A percentile compares a stretch with the other conserved stretches of the same genome.
Evolutionary conservation across 1,284 basidiomycete genomes (phyloP).

Genomic region (Microbotryum scabiosae): DNA sequence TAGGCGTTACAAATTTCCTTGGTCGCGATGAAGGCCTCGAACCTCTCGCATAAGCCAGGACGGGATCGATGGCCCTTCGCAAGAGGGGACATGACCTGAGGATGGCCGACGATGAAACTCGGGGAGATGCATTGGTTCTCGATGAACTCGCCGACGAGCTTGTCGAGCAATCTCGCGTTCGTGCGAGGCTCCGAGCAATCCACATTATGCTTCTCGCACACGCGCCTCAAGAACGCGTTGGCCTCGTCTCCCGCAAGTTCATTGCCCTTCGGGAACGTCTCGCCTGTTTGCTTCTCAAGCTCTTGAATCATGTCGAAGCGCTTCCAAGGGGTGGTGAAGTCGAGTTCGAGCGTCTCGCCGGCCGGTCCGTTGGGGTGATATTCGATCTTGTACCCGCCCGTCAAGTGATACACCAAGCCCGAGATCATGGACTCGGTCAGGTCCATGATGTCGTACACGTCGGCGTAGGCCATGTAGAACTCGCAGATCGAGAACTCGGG

Average conservation of each 20-base stretch:
- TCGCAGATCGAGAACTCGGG: constrained; percentile 98
- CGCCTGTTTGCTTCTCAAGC: constrained; percentile 83
- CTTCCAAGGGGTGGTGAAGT: constrained; percentile 97
- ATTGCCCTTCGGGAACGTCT: constrained; percentile 89
- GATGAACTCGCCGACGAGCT: constrained; percentile 97
- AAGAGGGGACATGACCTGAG: constrained; percentile 98
- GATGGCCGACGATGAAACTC: constrained; percentile 96
- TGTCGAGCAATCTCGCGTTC: constrained; percentile 90
- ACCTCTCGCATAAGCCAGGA: constrained; percentile 92
- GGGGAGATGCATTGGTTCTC: constrained; percentile 95
- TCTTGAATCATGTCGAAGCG: constrained; percentile 97
- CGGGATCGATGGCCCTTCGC: constrained; percentile 92
- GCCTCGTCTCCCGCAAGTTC: constrained; percentile 80
- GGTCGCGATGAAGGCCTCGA: constrained; percentile 96
- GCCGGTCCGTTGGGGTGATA: constrained; percentile 65
- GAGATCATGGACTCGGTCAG: constrained; percentile 87
- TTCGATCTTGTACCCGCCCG: constrained; percentile 69
- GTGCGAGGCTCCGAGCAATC: constrained; percentile 94
- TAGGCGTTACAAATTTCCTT: constrained; percentile 98
- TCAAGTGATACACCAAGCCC: constrained; percentile 83
- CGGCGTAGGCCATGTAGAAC: constrained; percentile 99
- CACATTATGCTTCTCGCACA: constrained; percentile 82
- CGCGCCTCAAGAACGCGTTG: constrained; percentile 77
- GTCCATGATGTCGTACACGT: constrained; percentile 99
- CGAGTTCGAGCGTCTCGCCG: constrained; percentile 59